Evolutionary conservation across 2,329 filamentous ascomycete genomes (phyloP), one percentile per base, ranked within the genome.

Genomic region (Byssochlamys sp.): DNA sequence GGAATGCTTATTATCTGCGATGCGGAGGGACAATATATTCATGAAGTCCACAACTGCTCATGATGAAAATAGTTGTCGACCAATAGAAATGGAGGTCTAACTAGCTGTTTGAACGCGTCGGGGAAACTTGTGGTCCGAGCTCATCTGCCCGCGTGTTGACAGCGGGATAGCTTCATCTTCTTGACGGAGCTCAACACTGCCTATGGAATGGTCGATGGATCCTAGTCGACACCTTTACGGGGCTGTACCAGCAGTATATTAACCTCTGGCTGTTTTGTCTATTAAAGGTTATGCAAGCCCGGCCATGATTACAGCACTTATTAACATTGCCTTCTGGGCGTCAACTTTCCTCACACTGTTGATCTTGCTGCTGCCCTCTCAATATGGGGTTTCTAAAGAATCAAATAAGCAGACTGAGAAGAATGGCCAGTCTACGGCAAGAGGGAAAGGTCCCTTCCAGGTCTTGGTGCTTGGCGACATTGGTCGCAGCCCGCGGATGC

Each of bases 401-500:
- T n/a, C 14, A 35, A 71, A 74, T 11, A 74, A 72, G 59, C 63
- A 66, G 10, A 63, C 64, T 12, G 59, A 62, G 25, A 56, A 60
- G 14, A 60, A 70, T 35, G 60, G 60, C 52, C 50, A 55, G 57
- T 55, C 14, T 53, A 57, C 59, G 63, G 66, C 56, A 60, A 63
- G 57, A 19, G 48, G 58, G n/a, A 60, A 51, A 26, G 49, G 11
- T 9, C 25, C 10, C 25, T 51, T 92, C 50, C 90, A 96, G 73
- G 84, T 99, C 55, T 81, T 99, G 14, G 94, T 99, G 19, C 82
- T 99, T 28, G 94, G 94, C 51, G 94, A 99, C 69, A 91, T 99
- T 71, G 94, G 94, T 45, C 85, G 91, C 52, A 97, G 92, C 70
- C 94, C 94, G 54, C 90, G 94, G 57, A 99, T 99, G 92, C 91